Base-by-base conservation (phyloP, 2,329 filamentous ascomycete genomes). In the Mariannaea sp. region DNA sequence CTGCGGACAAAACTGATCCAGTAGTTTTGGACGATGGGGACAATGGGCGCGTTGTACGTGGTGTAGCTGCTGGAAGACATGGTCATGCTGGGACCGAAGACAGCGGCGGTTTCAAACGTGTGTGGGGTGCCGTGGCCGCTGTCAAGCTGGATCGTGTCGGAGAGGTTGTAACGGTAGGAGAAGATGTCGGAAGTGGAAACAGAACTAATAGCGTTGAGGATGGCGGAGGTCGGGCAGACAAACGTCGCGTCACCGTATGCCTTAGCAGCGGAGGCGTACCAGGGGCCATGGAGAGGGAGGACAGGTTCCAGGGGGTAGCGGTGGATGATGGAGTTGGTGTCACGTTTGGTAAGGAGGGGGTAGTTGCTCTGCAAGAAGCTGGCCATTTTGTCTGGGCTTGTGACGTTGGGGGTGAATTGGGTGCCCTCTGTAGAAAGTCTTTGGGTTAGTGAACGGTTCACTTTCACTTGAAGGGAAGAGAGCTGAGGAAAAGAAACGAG, bases 111-210 rank as follows among this genome's bases (percentile, higher is more conserved):
- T 36, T 81, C 77, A 53, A 75, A 76, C 12, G 77, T 69, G 64
- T 82, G 80, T 22, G 74, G 76, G 3, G 80, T 76, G 16, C 80
- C 80, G 3, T 75, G 53, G 1, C 80, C 80, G 1, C 49, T 26
- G 5, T 68, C 69, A 0, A 59, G 45, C 58, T 72, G 69, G 13
- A 63, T 55, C 1, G 61, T 51, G 64, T 80, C 78, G 30, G 64
- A 62, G 17, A 82, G 77, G 66, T 80, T 75, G 71, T 76, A 82
- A 32, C 74, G 75, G 66, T 82, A 82, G 20, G 72, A 70, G 72
- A 76, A 82, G 13, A 73, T 59, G 35, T 44, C 53, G 35, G 59
- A 42, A 20, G 59, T 47, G 24, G 59, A 52, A n/a, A n/a, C n/a
- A n/a, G 52, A 30, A 7, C 48, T 50, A 44, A 72, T 67, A 24